These are phyloP conservation scores for Populus deltoides DNA, from an alignment of 345 rosid species.

Conservation along the genomic window DNA sequence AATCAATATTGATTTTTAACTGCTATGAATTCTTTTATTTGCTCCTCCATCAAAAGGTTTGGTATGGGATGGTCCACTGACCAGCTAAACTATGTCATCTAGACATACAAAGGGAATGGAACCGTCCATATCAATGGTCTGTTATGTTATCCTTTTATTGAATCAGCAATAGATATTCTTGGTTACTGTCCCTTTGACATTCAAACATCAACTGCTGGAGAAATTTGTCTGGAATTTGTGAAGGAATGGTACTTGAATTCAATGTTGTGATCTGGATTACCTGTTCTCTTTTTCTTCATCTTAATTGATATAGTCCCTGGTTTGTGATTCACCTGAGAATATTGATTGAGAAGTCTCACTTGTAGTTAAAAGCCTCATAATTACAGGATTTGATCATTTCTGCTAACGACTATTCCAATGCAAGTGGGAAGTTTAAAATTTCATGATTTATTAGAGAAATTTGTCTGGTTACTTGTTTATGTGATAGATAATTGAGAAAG, in stretches of 20 bases:
- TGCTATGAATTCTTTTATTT: not conserved
- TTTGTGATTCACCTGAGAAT: not conserved
- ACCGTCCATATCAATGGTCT: not conserved
- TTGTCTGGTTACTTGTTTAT: not conserved
- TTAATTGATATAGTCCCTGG: not conserved
- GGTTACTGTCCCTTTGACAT: not conserved
- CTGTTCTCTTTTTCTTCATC: not conserved
- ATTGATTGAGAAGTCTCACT: not conserved
- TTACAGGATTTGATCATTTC: not conserved
- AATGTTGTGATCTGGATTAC: not conserved
- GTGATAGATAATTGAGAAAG: constrained; percentile 52
- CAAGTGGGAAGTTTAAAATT: too few relatives aligned
- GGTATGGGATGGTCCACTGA: not conserved
- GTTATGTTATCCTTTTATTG: not conserved
- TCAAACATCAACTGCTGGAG: too few relatives aligned
- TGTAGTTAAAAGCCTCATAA: not conserved
- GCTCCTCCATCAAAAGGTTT: not conserved
- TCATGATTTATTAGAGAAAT: not conserved
- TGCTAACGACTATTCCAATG: not conserved
- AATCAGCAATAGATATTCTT: not conserved
- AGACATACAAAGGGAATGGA: not conserved
- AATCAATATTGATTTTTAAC: too few relatives aligned
- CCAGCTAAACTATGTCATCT: not conserved
- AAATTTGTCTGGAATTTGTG: too few relatives aligned
- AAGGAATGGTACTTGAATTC: not conserved